phyloP scores from a whole-genome alignment of 805 yeast genomes.

The Candida mattraensis region DNA sequence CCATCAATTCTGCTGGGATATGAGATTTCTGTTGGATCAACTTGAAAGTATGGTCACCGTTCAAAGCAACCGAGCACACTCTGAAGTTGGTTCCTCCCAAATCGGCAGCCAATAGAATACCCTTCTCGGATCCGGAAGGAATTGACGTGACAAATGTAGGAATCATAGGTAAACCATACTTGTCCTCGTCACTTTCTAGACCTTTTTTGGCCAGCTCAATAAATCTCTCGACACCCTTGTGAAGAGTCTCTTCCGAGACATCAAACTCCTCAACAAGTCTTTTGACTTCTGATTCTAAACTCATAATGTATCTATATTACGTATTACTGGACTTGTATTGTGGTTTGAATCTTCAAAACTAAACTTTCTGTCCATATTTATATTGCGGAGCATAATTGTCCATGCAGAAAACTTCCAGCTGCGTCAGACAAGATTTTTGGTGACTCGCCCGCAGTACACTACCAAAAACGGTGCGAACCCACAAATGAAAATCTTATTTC shows the following conservation, averaged over 20 bases:
- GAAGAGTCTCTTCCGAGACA: slow-evolving; percentile 42
- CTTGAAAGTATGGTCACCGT: slow-evolving; percentile 76
- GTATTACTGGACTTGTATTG: slow-evolving; percentile 1
- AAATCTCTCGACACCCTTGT: slow-evolving; percentile 54
- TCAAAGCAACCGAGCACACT: slow-evolving; percentile 81
- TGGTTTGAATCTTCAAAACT: background rate
- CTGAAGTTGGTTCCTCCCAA: slow-evolving; percentile 96
- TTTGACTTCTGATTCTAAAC: slow-evolving; percentile 21
- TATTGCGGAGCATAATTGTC: background rate
- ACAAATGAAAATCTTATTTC: no score
- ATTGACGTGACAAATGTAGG: slow-evolving; percentile 85
- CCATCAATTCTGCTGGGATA: slow-evolving; percentile 76
- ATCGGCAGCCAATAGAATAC: slow-evolving; percentile 86
- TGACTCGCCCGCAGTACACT: no score
- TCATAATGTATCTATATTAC: slow-evolving; percentile 4
- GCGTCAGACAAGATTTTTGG: no score
- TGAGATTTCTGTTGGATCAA: slow-evolving; percentile 74
- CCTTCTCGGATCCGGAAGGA: slow-evolving; percentile 84
- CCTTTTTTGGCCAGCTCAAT: slow-evolving; percentile 63
- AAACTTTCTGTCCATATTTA: background rate
- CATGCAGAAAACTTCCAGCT: background rate
- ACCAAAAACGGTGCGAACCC: no score
- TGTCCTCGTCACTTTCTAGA: slow-evolving; percentile 41
- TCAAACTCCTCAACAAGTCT: slow-evolving; percentile 41
- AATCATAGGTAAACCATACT: slow-evolving; percentile 77